Evolutionary conservation across 441 rosid species (phyloP).

Genomic region (Cnidoscolus chayamansa): DNA sequence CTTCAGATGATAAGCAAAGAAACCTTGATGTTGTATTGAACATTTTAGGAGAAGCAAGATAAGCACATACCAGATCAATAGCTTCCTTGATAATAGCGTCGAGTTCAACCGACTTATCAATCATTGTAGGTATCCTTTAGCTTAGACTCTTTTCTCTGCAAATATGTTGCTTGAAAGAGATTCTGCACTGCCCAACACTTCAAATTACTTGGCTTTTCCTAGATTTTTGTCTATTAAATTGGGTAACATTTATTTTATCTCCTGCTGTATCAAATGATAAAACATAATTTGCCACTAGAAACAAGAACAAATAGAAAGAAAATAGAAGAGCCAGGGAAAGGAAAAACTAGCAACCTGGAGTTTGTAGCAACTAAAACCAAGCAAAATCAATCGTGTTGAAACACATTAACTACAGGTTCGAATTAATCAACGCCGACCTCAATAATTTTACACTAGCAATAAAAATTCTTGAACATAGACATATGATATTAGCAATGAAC

Average conservation of each 20-base stretch:
- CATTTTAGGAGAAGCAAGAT: not conserved
- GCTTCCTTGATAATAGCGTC: conserved; percentile 49
- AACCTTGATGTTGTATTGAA: not conserved
- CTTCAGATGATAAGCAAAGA: not conserved
- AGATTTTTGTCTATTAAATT: not conserved
- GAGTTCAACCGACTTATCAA: conserved; percentile 25
- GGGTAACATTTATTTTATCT: not conserved
- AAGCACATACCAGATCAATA: conserved; percentile 47
- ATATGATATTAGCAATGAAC: not conserved
- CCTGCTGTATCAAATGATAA: not conserved
- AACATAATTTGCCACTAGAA: too few relatives aligned
- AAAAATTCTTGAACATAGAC: not conserved
- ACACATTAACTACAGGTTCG: not conserved
- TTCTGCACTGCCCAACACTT: conserved; percentile 21
- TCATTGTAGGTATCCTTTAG: conserved; percentile 15
- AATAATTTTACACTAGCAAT: not conserved
- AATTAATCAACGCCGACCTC: not conserved
- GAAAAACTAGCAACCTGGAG: too few relatives aligned
- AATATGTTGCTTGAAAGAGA: conserved; percentile 9
- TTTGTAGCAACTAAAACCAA: not conserved
- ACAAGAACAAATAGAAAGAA: not conserved
- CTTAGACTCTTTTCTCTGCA: not conserved
- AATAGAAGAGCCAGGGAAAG: not conserved
- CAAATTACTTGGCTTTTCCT: not conserved
- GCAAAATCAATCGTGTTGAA: conserved; percentile 1